Base-by-base conservation (phyloP, 306 rosid genomes). In the Cicer chorassanicum region DNA sequence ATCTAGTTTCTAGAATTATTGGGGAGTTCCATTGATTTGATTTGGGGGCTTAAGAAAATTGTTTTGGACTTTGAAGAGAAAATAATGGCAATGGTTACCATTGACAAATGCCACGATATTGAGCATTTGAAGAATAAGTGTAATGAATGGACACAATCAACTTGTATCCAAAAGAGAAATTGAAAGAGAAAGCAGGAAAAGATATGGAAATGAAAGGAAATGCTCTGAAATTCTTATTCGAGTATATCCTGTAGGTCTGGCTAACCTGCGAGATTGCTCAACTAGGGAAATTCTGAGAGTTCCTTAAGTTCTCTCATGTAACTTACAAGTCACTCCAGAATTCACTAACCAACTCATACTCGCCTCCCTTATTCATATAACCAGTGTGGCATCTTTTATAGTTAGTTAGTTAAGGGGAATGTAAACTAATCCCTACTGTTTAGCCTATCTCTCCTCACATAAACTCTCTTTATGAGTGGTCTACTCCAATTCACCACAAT, bases 11-110 rank as follows among this genome's bases (percentile, higher is more conserved):
- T 63, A 38, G 9, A 63, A 24, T 59, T 73, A 24, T 72, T 29
- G 2, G 41, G 51, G 61, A 50, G 4, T 29, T 29, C 36, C 57
- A 8, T 57, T 72, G 45, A 51, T 65, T 75, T 65, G 53, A 45
- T 44, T 64, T 68, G 16, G 60, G 7, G 65, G 21, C 18, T 63
- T 48, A 10, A 67, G 66, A 34, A 61, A 6, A 6, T 29, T 48
- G n/a, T 70, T 61, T 70, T 41, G 13, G 43, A 39, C 29, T 55
- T 73, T 24, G 65, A 34, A 53, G 72, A 65, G 49, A 59, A 45
- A 46, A 21, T 45, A 34, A 38, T 36, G 45, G 45, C 45, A 36
- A 7, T 5, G 44, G 67, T 61, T 61, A 61, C 6, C 69, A 18
- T 59, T 36, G 45, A 53, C 16, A 48, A 51, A 50, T 21, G 59